These are phyloP conservation scores for Closterium sp. DNA, from an alignment of 139 green algal species.

Conservation along the genomic window DNA sequence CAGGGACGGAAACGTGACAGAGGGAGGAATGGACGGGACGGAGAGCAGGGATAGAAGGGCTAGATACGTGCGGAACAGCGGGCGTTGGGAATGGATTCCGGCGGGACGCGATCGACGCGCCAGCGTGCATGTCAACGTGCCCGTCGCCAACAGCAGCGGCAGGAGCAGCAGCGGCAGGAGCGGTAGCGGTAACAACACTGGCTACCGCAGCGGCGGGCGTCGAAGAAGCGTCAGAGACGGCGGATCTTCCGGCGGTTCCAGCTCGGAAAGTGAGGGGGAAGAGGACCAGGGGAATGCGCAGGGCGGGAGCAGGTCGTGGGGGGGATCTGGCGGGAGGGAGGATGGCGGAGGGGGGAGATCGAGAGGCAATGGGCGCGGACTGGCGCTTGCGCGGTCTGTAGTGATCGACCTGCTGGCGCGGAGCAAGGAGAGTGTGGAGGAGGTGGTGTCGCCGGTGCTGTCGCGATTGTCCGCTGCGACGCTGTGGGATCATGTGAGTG, in stretches of 20 bases:
- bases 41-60: background rate
- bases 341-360: background rate
- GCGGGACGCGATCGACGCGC: background rate
- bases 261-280: background rate
- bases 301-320: background rate
- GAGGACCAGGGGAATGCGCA: background rate
- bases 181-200: background rate
- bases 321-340: background rate
- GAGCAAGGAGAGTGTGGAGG: background rate
- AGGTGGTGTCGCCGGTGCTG: background rate
- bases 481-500: conserved; percentile 6
- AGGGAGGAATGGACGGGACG: background rate
- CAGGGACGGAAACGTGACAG: background rate
- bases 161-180: background rate
- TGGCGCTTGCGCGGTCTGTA: background rate
- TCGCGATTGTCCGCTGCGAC: background rate
- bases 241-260: background rate
- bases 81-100: background rate
- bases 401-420: conserved; percentile 4
- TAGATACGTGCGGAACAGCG: background rate
- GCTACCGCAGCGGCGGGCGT: background rate
- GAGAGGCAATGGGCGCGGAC: background rate
- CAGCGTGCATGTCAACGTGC: background rate
- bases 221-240: background rate
- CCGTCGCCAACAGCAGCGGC: background rate